Conservation (phyloP, 2,329 filamentous ascomycete genomes). For the Claviceps sorghi region DNA sequence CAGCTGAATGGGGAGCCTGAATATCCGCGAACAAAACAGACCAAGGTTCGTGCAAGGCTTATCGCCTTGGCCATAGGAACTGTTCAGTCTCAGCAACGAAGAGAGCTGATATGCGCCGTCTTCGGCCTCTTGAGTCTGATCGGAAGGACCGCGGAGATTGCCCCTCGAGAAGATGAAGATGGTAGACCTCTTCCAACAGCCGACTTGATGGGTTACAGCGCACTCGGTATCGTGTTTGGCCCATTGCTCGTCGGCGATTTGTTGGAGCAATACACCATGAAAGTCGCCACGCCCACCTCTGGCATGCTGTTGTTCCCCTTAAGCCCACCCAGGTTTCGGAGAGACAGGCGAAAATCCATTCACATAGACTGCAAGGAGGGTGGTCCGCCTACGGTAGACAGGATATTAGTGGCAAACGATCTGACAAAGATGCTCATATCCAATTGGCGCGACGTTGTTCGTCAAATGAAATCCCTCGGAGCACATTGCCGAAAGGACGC, state of each 20-base stretch:
- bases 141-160: conserved; percentile 40
- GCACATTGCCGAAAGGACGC: conserved; percentile 13
- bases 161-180: conserved; percentile 34
- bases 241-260: conserved; percentile 47
- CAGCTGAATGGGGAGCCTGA: conserved; percentile 39
- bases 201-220: conserved; percentile 49
- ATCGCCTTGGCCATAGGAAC: conserved; percentile 49
- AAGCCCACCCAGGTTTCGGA: conserved; percentile 26
- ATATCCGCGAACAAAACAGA: conserved; percentile 36
- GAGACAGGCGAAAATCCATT: conserved; percentile 12
- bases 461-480: conserved; percentile 39
- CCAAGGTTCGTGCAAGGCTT: conserved; percentile 44
- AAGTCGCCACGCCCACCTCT: conserved; percentile 24
- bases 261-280: conserved; percentile 36
- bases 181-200: conserved; percentile 38
- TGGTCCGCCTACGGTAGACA: conserved; percentile 30
- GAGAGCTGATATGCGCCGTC: conserved; percentile 51
- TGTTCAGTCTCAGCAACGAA: conserved; percentile 42
- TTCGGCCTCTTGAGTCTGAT: conserved; percentile 51
- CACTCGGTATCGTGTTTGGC: conserved; percentile 50
- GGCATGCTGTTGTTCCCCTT: conserved; percentile 29
- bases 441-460: conserved; percentile 49
- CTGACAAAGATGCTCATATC: conserved; percentile 52
- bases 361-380: conserved; percentile 3
- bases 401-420: conserved; percentile 40